Evolutionary conservation across 495 filamentous ascomycete species (phyloP), one percentile per base, ranked within the genome.

Genomic region (Aspergillus sparsus): DNA sequence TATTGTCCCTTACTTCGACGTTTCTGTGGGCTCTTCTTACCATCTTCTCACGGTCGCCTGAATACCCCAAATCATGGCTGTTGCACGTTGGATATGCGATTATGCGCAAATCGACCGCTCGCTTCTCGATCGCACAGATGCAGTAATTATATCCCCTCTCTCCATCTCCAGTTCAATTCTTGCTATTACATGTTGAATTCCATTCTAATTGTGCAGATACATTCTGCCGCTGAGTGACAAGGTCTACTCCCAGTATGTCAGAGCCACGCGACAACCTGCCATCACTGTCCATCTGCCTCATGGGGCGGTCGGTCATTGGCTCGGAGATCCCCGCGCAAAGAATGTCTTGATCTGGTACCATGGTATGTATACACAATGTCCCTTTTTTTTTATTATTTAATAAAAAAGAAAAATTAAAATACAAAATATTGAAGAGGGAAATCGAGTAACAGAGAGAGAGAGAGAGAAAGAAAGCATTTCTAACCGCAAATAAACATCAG

Each of bases 261-360:
- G 81, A 65, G 63, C 75, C 36, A 64, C 71, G 9, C 69, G 72
- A 44, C 67, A 80, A 47, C 58, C 69, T 6, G 74, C 82, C 0
- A 68, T 81, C 6, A 78, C 74, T 10, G 79, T 83, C 33, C 73
- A 80, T 2, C 71, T 87, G 27, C 69, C 72, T 35, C 67, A 80
- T 45, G 84, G 83, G n/a, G 80, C 77, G 0, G 66, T 74, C 55
- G 84, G 82, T 11, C 82, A 85, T 62, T 88, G 86, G 86, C 60
- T 87, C 6, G 86, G 86, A 0, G 68, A 77, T 47, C 71, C 69
- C 36, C 72, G 74, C 58, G 82, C 84, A 5, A 69, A 81, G 60
- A 80, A 85, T 55, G 68, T 84, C 11, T 62, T 89, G 18, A 59
- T 88, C 36, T 88, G 82, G 72, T 85, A 80, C 59, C 85, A 87